Evolutionary conservation across 768 basidiomycete genomes (phyloP), one percentile per base, ranked within the genome.

Genomic region (Xerocomellus chrysenteron): DNA sequence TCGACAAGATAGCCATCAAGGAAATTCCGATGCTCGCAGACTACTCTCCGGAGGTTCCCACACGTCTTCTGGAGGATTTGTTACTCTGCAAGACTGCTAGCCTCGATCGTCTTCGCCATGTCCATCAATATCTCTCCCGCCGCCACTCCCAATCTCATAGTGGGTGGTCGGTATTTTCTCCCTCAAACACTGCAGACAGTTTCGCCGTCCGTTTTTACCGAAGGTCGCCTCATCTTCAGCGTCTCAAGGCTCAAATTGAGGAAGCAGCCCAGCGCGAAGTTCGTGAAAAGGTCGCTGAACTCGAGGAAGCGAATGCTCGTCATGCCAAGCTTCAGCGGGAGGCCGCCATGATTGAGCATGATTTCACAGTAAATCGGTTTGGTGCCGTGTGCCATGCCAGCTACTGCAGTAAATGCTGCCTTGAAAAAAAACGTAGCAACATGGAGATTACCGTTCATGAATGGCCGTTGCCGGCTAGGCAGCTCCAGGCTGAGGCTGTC

Each of bases 391-490:
- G 47, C 1, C 42, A 55, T 3, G 42, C 44, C 2, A 45, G 37
- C 10, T 14, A 48, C 0, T 77, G 74, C 51, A 2, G 17, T 0
- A 76, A 71, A 47, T 79, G 78, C 45, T 2, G 6, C 2, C 44
- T 72, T 17, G 50, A 70, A 16, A 50, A 41, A 50, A 41, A 62
- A 47, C 63, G 68, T 0, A 17, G 26, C 0, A 19, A 0, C 0
- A 59, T 80, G 66, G 2, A 21, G 0, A 80, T 82, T n/a, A 0
- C 26, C 1, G 59, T 77, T 4, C 68, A 78, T 33, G 82, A 82
- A 48, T 80, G 79, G 80, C 82, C 81, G 0, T 58, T 82, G 39
- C 79, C 81, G 0, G 32, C 50, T 1, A 42, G 59, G 11, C 19
- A n/a, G 5, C 13, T 63, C 5, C n/a, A 52, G 7, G 70, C 70